Base-by-base conservation (phyloP, 306 rosid genomes). In the Cyclanthera cordifolia region DNA sequence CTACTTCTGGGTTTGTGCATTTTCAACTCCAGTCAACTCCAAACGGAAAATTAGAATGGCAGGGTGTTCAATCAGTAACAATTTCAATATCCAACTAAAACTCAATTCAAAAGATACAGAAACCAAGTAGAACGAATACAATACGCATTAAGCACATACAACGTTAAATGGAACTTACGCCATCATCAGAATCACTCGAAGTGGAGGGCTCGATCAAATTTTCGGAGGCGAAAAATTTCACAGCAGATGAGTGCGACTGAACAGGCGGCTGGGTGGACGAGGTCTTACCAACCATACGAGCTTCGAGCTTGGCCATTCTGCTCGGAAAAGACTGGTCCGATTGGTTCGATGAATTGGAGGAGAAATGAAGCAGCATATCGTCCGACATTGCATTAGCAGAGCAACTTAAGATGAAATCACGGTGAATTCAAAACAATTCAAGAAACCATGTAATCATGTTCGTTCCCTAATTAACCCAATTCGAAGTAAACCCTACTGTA, bases 241-340 rank as follows among this genome's bases (percentile, higher is more conserved):
- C 83, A 60, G 84, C 83, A 7, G 88, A 75, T 63, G 99, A 77
- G 76, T 88, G 97, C 49, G 49, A 76, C 68, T 58, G 80, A 41
- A n/a, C 50, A 21, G 66, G 80, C 63, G 52, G 81, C 27, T 21
- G 81, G 23, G 79, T 70, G 12, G 95, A 78, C 19, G 97, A 81
- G 67, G 84, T 82, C 78, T 90, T 90, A 25, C 99, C 95, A 12
- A 74, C 83, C 99, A 94, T 86, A 41, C 97, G 99, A 85, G 99
- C 97, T 78, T 94, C 99, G 72, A 94, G 85, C 85, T 90, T 94
- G 53, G 97, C 97, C 78, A 94, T 90, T 84, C 90, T 90, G 11
- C 95, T 85, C 56, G 99, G 99, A 61, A 94, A 72, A 67, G 99
- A 90, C 80, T 94, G 97, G 79, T 94, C 99, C 24, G 99, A 94